phyloP scores from a whole-genome alignment of 176 grass and related monocot species.

The Hsuehochloa calcarea region DNA sequence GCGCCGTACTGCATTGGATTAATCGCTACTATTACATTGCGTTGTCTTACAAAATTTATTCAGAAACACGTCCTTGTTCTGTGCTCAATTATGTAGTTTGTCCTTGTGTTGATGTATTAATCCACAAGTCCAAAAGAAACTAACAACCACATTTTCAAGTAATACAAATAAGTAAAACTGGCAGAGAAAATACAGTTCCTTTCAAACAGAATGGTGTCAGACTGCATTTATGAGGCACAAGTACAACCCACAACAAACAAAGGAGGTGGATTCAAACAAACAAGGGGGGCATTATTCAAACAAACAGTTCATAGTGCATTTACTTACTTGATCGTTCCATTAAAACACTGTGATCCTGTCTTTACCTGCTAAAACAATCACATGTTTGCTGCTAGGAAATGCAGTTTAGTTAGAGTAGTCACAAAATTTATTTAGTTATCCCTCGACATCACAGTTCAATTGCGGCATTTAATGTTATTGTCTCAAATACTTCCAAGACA shows the following conservation, averaged over 20 bases:
- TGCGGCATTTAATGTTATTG: not conserved
- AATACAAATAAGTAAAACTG: not conserved
- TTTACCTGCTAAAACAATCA: not conserved
- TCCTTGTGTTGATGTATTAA: not conserved
- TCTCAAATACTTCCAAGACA: not conserved
- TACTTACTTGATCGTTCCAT: not conserved
- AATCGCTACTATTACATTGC: not conserved
- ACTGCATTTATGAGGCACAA: not conserved
- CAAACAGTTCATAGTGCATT: not conserved
- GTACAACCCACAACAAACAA: not conserved
- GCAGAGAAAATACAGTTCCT: not conserved
- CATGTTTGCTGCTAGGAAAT: constrained; percentile 4
- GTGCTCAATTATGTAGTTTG: not conserved
- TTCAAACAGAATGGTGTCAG: not conserved
- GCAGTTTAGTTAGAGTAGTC: not conserved
- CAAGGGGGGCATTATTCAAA: not conserved
- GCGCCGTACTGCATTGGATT: not conserved
- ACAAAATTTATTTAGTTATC: not conserved
- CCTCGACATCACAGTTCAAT: not conserved
- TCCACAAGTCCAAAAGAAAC: not conserved
- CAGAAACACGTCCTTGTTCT: not conserved
- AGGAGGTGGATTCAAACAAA: not conserved
- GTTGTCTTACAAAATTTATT: not conserved
- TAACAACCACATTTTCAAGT: not conserved
- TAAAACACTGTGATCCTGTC: not conserved